Evolutionary conservation across 257 asterid genomes (phyloP), one percentile per base, ranked within the genome.

Genomic region (Solanum tacnaense): DNA sequence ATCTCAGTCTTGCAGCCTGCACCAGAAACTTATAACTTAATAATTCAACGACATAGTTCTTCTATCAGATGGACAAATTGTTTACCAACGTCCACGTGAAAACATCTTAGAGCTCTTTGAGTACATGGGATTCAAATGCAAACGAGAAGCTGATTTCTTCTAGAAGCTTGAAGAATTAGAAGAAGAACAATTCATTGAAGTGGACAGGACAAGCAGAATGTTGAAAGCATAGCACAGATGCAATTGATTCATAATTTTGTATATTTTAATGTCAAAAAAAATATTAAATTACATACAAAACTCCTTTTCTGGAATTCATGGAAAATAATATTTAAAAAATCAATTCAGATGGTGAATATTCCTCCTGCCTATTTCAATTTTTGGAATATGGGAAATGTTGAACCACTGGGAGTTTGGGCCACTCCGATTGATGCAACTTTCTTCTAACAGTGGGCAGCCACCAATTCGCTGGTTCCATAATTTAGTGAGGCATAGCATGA

Each of bases 1-100:
- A 84, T 93, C 76, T 89, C 97, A 38, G 95, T 94, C 84, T 93
- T 94, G 32, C 97, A 91, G 88, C 97, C 97, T 18, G 94, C 97
- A 41, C 94, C 95, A 32, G 95, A 94, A 87, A 93, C 95, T 4
- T 94, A 89, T 85, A 91, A 93, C 88, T 92, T 94, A 44, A 44
- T 44, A 12, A 18, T 94, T 94, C 86, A 94, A 93, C 52, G 94
- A 91, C 74, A 89, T 94, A 11, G 91, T 94, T 38, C 84, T 94
- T 87, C 90, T 94, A 93, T 90, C 93, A 82, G 95, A 93, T 82
- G 95, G 96, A 11, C 82, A 93, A 65, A 89, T 91, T 82, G 91
- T 94, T 68, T 94, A 90, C 86, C 94, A 94, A 67, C 95, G 95
- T 39, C 91, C 94, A 31, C 91, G 92, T 10, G 79, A 36, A 41